These are phyloP conservation scores for Scedosporium aurantiacum DNA, from an alignment of 2,329 filamentous ascomycete genomes.

Conservation along the genomic window DNA sequence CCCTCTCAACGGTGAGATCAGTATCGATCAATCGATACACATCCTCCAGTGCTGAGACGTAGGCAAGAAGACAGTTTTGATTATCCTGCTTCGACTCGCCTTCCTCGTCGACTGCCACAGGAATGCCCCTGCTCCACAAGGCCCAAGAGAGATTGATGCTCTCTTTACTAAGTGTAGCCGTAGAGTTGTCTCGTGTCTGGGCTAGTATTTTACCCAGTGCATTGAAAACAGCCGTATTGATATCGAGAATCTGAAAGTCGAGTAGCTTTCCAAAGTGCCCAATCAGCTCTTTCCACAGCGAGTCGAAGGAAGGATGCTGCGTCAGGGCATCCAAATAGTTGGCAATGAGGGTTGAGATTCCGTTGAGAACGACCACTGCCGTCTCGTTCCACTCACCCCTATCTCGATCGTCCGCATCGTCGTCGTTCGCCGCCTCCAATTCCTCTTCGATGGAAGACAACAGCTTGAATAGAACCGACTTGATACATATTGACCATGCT, in stretches of 20 bases:
- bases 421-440: slow-evolving; percentile 28
- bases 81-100: slow-evolving; percentile 39
- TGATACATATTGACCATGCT: slow-evolving; percentile 75
- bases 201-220: slow-evolving; percentile 54
- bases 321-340: slow-evolving; percentile 67
- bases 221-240: slow-evolving; percentile 61
- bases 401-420: slow-evolving; percentile 27
- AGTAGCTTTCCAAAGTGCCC: slow-evolving; percentile 55
- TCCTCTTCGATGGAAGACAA: slow-evolving; percentile 57
- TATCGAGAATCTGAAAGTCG: slow-evolving; percentile 52
- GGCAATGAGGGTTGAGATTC: slow-evolving; percentile 61
- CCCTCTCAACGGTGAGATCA: slow-evolving; percentile 49
- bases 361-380: slow-evolving; percentile 61
- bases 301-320: slow-evolving; percentile 52
- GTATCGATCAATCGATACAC: slow-evolving; percentile 65
- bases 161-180: slow-evolving; percentile 32
- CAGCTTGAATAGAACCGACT: slow-evolving; percentile 69
- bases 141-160: slow-evolving; percentile 55
- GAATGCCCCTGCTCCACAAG: slow-evolving; percentile 59
- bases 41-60: slow-evolving; percentile 63
- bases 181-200: slow-evolving; percentile 28
- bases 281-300: slow-evolving; percentile 67
- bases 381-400: slow-evolving; percentile 61
- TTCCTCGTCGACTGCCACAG: slow-evolving; percentile 33
- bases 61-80: slow-evolving; percentile 76